Base-by-base conservation (phyloP, 129 eudicot species). In the Oenanthe sinensis region DNA sequence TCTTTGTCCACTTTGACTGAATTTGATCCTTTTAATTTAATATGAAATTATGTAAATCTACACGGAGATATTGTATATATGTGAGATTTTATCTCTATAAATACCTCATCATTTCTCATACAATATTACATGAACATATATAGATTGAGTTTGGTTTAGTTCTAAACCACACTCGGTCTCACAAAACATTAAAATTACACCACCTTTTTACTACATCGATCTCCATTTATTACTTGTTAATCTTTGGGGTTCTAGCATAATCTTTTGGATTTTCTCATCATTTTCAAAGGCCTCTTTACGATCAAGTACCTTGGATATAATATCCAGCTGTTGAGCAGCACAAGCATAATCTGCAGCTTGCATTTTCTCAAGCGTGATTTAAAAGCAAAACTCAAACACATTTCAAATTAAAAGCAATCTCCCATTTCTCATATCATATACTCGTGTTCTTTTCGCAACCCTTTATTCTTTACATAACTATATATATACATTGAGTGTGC, bases 361-460 rank as follows among this genome's bases (percentile, higher is more conserved):
- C 36, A 60, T 60, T 60, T 60, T 60, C 68, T 1, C 72, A 67
- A 67, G 10, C 15, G 72, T 67, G 42, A 11, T 0, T 13, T 33
- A 67, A 8, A 67, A 67, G 72, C 72, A 67, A 67, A 67, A 67
- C 72, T 67, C 43, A 30, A 67, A 30, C 43, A 67, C 72, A 67
- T 65, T 65, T 65, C 16, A 26, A 12, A 12, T 65, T 13, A 10
- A 22, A 60, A 60, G 68, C 68, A 60, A 60, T 3, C 68, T 60
- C 68, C 68, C 68, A 60, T 60, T 60, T 60, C 68, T 4, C 68
- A 4, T 60, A 60, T 60, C 68, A 60, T n/a, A 60, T 3, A 60
- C 33, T 60, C 72, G 72, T 67, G 72, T 67, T 67, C 72, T 67
- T 67, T 67, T 67, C 72, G 72, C 72, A 67, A 67, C 40, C 42